Conservation (phyloP, 2,329 filamentous ascomycete genomes). For the Monilinia fructicola region DNA sequence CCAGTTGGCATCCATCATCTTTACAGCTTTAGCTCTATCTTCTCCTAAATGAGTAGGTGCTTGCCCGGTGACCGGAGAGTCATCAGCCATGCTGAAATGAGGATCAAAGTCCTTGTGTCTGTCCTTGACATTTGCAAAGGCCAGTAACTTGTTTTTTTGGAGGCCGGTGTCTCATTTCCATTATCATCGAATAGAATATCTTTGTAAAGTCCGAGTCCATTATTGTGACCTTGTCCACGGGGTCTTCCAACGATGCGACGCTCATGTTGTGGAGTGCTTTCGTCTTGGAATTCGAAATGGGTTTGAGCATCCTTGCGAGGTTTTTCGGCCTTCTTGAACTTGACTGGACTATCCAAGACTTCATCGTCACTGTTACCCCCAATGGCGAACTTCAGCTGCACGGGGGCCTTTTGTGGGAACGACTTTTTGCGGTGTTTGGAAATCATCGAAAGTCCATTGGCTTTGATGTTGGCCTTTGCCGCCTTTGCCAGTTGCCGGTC, state of each 20-base stretch:
- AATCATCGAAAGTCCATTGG: constrained; percentile 88
- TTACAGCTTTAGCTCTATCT: constrained; percentile 66
- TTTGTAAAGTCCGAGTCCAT: constrained; percentile 71
- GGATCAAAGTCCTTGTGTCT: constrained; percentile 74
- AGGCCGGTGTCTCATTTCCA: constrained; percentile 31
- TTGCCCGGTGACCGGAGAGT: constrained; percentile 53
- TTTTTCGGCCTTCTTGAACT: constrained; percentile 59
- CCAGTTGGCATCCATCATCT: constrained; percentile 71
- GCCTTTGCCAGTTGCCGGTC: constrained; percentile 31
- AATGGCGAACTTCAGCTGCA: constrained; percentile 72
- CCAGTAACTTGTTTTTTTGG: constrained; percentile 35
- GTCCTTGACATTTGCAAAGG: constrained; percentile 68
- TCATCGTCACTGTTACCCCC: constrained; percentile 71
- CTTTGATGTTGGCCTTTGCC: constrained; percentile 62
- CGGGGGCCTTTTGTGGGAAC: constrained; percentile 59
- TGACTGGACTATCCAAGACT: constrained; percentile 56
- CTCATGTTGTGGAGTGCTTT: constrained; percentile 59
- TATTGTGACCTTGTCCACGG: constrained; percentile 61
- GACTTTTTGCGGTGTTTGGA: constrained; percentile 75
- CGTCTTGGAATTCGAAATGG: constrained; percentile 83
- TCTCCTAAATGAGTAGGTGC: constrained; percentile 51
- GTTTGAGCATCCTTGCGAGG: constrained; percentile 75
- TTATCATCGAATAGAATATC: constrained; percentile 70
- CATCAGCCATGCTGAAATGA: constrained; percentile 76
- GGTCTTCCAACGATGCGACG: constrained; percentile 49